A percentile compares a stretch with the other conserved stretches of the same genome.
Conservation (phyloP, 2,329 filamentous ascomycete species). For the Pseudogymnoascus destructans region DNA sequence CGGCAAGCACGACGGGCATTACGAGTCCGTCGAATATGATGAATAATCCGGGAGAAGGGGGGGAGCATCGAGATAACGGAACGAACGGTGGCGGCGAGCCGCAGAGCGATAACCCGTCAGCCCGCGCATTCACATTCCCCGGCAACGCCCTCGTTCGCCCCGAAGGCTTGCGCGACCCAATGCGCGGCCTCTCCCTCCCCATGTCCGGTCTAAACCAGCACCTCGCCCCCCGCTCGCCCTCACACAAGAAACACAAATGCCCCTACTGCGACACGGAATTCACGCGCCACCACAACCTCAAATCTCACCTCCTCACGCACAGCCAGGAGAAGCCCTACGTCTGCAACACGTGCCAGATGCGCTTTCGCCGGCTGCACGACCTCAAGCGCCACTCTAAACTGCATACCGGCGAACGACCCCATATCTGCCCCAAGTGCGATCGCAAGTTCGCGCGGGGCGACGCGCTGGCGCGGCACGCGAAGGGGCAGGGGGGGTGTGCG, state of each 20-base stretch:
- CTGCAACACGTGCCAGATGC: slow-evolving; percentile 83
- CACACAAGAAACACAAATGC: slow-evolving; percentile 86
- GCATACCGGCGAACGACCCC: slow-evolving; percentile 89
- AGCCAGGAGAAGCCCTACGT: slow-evolving; percentile 97
- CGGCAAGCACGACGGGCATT: slow-evolving; percentile 23
- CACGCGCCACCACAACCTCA: slow-evolving; percentile 92
- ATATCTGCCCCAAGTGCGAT: slow-evolving; percentile 89
- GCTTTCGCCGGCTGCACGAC: slow-evolving; percentile 86
- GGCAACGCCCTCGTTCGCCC: slow-evolving; percentile 21
- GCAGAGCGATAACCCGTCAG: background rate
- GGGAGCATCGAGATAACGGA: slow-evolving; percentile 18
- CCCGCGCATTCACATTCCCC: slow-evolving; percentile 12
- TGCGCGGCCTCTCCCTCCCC: slow-evolving; percentile 43
- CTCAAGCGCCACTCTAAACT: slow-evolving; percentile 93
- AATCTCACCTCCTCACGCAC: slow-evolving; percentile 92
- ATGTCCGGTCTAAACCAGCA: slow-evolving; percentile 36
- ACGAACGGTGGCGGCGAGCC: slow-evolving; percentile 12
- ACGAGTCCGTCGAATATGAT: slow-evolving; percentile 22
- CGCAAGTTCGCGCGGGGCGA: slow-evolving; percentile 91
- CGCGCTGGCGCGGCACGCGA: slow-evolving; percentile 86
- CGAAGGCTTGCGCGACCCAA: slow-evolving; percentile 22
- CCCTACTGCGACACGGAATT: slow-evolving; percentile 95
- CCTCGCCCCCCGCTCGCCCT: slow-evolving; percentile 51
- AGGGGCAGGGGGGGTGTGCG: slow-evolving; percentile 89
- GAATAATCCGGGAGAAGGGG: slow-evolving; percentile 17